Evolutionary conservation across 495 filamentous ascomycete genomes (phyloP), one percentile per base, ranked within the genome.

Genomic region (Diplogelasinospora grovesii): DNA sequence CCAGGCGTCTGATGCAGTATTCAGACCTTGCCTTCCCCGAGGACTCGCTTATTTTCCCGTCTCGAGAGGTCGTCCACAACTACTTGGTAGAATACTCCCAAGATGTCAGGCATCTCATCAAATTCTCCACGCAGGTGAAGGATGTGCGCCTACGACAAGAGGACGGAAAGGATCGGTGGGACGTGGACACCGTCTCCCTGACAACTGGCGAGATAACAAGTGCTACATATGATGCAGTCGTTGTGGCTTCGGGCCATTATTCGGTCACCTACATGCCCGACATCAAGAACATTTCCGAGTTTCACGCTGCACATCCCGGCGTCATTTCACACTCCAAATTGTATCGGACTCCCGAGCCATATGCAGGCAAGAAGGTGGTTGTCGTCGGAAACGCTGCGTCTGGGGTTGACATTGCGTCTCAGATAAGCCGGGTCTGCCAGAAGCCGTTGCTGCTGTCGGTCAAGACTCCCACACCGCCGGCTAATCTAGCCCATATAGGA

Each of bases 241-340:
- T 92, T 1, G 78, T 89, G n/a, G 85, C 86, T 5, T 87, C 71
- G 45, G 89, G 89, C 1, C 87, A 95, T 53, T 93, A 83, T 57
- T 72, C 72, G 15, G 75, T 83, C 5, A 82, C 83, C 0, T 81
- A 73, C 54, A 63, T 93, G 8, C 89, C 89, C 0, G 60, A 71
- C 18, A 75, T 58, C 10, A 49, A 39, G n/a, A 46, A 50, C 1
- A 54, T 70, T 4, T 4, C 35, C 5, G 53, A 51, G 1, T 83
- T 85, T 38, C 70, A 85, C 52, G 40, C 58, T 20, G 51, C 60
- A 3, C 74, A 86, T 43, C 84, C 83, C 0, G 75, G 71, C 0
- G 43, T 69, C 1, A 83, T 95, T 16, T 75, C 76, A 0, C 90
- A 97, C 58, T 88, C 89, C 8, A 95, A 89, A 48, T 72, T 74